phyloP scores from a whole-genome alignment of 2,329 filamentous ascomycete genomes.

The Grosmannia clavigera region DNA sequence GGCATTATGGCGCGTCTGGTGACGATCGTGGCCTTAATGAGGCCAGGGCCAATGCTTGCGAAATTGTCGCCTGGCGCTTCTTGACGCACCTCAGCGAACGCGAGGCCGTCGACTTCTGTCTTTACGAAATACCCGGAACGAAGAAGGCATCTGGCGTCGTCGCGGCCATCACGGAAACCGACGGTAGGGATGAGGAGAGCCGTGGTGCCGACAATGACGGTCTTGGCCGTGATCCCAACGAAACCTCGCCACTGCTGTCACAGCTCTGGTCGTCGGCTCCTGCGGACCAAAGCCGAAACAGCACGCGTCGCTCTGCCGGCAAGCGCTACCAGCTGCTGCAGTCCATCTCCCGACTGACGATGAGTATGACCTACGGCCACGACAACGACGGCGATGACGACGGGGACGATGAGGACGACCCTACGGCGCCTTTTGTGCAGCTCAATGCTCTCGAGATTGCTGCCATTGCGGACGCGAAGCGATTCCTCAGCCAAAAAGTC shows the following conservation, averaged over 20 bases:
- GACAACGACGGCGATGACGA: conserved; percentile 34
- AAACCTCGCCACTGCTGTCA: conserved; percentile 9
- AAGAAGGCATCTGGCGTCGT: conserved; percentile 15
- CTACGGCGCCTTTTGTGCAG: conserved; percentile 60
- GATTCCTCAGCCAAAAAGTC: conserved; percentile 66
- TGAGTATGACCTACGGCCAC: conserved; percentile 30
- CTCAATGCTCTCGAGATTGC: conserved; percentile 84
- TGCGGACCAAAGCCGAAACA: background rate
- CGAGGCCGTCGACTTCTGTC: conserved; percentile 61
- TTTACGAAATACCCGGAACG: conserved; percentile 54
- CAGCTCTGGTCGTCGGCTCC: conserved; percentile 6
- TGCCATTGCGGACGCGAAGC: conserved; percentile 68
- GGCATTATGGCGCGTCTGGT: conserved; percentile 54
- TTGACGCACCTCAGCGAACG: conserved; percentile 57
- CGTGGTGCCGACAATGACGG: background rate
- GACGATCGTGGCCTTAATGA: conserved; percentile 56
- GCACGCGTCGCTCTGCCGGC: conserved; percentile 14
- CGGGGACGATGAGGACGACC: conserved; percentile 38
- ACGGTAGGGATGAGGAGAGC: conserved; percentile 8
- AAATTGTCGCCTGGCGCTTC: conserved; percentile 72
- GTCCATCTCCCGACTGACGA: conserved; percentile 43
- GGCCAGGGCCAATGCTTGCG: conserved; percentile 60
- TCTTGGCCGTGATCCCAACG: background rate
- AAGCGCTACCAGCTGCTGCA: conserved; percentile 38
- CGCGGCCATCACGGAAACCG: background rate